Evolutionary conservation across 768 basidiomycete genomes (phyloP), one percentile per base, ranked within the genome.

Genomic region (Udeniomyces megalosporus): DNA sequence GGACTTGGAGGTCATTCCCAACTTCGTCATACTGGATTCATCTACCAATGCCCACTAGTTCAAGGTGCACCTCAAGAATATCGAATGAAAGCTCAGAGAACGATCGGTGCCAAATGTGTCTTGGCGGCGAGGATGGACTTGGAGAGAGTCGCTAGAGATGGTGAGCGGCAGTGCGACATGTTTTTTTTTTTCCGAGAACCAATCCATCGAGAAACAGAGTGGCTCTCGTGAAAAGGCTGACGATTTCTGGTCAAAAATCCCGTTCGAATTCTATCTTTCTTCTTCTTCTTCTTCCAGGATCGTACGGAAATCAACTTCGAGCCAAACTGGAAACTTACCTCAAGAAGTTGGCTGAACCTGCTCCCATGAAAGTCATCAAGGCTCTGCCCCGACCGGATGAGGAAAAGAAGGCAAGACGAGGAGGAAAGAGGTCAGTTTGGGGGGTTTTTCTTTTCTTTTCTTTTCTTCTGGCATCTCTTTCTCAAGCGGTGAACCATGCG

Each of bases 331-430:
- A 93, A 70, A 88, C 86, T 67, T 86, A 87, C 67, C 82, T 99
- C 61, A 88, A 95, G 69, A 80, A 87, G 61, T 78, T 99, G 42
- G 83, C 92, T 2, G 89, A 92, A 17, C 95, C 95, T 1, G 91
- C 92, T 24, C 93, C 95, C 15, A 80, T 83, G 45, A 97, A 97
- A 75, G 85, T 93, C 29, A 79, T 82, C 24, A 99, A 97, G 72
- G 88, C 95, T 1, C 77, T 99, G 11, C 88, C 95, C 24, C 82
- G 93, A 65, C 95, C 95, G 0, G 86, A 88, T 67, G 95, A 97
- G 71, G 90, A 86, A 7, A 92, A 93, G 77, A 96, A 96, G 72
- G 75, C 74, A 68, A 82, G 93, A 56, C 80, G 90, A 47, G 95
- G 95, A 68, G 95, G 95, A 14, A 92, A 88, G 77, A 82, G 91